Conservation (phyloP, 352 stramenopile species). For the Pythium brachiatum region DNA sequence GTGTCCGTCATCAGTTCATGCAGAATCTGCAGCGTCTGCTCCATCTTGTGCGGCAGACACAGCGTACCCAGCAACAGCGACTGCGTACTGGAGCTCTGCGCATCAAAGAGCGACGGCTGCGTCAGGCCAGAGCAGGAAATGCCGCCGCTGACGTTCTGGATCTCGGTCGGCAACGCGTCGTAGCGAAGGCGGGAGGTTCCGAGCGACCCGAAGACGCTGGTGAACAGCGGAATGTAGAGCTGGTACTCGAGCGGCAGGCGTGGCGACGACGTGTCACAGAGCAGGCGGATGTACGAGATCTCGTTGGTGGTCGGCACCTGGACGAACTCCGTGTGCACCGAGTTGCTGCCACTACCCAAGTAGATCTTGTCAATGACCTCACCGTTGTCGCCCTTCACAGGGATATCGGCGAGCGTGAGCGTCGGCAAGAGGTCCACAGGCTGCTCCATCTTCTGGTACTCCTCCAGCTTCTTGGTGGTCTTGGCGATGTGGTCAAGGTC, state of each 20-base stretch:
- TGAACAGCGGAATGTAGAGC: constrained; percentile 67
- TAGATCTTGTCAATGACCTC: constrained; percentile 44
- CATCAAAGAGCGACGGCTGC: constrained; percentile 56
- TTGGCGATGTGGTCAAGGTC: constrained; percentile 58
- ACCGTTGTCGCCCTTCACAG: constrained; percentile 40
- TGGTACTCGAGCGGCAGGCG: constrained; percentile 59
- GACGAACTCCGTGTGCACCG: constrained; percentile 48
- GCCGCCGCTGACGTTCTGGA: constrained; percentile 77
- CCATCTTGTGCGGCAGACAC: constrained; percentile 73
- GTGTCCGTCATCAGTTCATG: constrained; percentile 67
- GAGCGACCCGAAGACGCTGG: constrained; percentile 66
- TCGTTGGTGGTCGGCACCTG: constrained; percentile 78
- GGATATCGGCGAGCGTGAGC: constrained; percentile 69
- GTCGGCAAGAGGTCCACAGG: constrained; percentile 75
- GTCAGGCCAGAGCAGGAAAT: constrained; percentile 60
- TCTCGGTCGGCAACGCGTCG: constrained; percentile 63
- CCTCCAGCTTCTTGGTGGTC: constrained; percentile 44
- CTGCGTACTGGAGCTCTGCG: constrained; percentile 40
- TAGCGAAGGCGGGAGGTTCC: constrained; percentile 65
- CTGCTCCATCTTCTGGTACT: constrained; percentile 63
- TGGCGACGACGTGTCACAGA: constrained; percentile 50
- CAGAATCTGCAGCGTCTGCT: constrained; percentile 56
- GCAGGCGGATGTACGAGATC: constrained; percentile 75
- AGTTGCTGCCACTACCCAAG: constrained; percentile 16
- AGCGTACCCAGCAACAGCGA: constrained; percentile 63